Percentiles rank a stretch among this genome's conserved stretches.
These are phyloP conservation scores for Colletotrichum sp. DNA, from an alignment of 2,329 filamentous ascomycete genomes.

Conservation along the genomic window DNA sequence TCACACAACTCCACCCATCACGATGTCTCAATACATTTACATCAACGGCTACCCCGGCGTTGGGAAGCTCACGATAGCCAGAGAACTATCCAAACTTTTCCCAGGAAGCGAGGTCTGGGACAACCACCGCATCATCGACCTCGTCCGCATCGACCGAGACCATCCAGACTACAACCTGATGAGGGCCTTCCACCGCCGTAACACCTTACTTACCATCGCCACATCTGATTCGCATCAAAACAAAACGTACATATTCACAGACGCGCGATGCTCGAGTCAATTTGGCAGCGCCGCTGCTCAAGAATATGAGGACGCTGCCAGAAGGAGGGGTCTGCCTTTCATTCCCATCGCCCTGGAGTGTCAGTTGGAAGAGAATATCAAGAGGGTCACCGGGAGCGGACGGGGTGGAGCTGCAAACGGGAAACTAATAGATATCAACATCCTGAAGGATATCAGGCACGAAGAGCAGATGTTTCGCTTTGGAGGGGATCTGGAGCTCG, in stretches of 20 bases:
- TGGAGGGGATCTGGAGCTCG: constrained; percentile 23
- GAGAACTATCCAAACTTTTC: constrained; percentile 30
- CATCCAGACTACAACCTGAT: constrained; percentile 28
- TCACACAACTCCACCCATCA: not conserved
- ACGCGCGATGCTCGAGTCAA: constrained; percentile 21
- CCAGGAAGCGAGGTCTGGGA: constrained; percentile 29
- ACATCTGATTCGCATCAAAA: not conserved
- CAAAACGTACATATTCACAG: constrained; percentile 30
- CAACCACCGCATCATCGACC: constrained; percentile 35
- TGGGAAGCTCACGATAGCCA: constrained; percentile 35
- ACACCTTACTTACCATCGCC: not conserved
- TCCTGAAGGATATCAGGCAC: constrained; percentile 24
- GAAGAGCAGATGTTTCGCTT: constrained; percentile 27
- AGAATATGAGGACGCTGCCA: constrained; percentile 27
- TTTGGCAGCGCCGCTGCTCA: constrained; percentile 4
- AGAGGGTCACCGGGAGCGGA: constrained; percentile 13
- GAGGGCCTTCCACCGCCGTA: constrained; percentile 1
- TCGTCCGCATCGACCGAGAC: constrained; percentile 23
- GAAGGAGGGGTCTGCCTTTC: constrained; percentile 25
- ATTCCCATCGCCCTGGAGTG: constrained; percentile 32
- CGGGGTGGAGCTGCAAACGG: constrained; percentile 7
- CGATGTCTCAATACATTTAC: constrained; percentile 27
- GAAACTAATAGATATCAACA: constrained; percentile 26
- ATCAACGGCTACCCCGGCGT: constrained; percentile 37
- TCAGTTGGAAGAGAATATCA: constrained; percentile 28